Evolutionary conservation across 352 stramenopile genomes (phyloP), one percentile per base, ranked within the genome.

Genomic region (Phytophthora litchii): DNA sequence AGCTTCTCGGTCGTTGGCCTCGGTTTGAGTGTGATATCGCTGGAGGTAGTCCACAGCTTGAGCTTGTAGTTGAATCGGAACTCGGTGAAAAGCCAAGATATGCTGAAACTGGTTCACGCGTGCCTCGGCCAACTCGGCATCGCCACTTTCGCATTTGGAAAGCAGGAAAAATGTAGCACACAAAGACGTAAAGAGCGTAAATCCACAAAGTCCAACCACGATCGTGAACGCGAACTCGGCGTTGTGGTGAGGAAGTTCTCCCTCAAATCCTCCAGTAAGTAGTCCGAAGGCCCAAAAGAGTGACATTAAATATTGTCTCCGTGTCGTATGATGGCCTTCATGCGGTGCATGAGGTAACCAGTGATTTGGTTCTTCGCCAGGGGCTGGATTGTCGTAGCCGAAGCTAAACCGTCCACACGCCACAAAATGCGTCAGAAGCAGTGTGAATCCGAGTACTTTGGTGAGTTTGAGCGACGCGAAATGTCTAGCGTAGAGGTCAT

Each of bases 101-200:
- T 91, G 80, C 47, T 82, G 72, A 38, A 91, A 83, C 51, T 91
- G 81, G 38, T 85, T 78, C 38, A 91, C 74, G 1, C 79, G 75
- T 3, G 81, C 81, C 23, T 89, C 81, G 8, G 79, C 67, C 2
- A 70, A 71, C 53, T 91, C 81, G 1, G 67, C 58, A 20, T 81
- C 76, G 14, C 75, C 74, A 27, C 60, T 65, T 66, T 88, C 81
- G 42, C 81, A 91, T 46, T 91, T 91, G 35, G 79, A 89, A 2
- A 91, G 57, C 40, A 88, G 72, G 51, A 91, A 91, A 32, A 91
- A 86, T 9, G 81, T 89, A n/a, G 79, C 79, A 29, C 77, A 89
- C 1, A 91, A 47, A 23, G 84, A 80, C 47, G 81, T 88, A 44
- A 91, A 91, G 17, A 91, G 54, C 9, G 76, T 76, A 59, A 91